A percentile compares a stretch with the other conserved stretches of the same genome.
Conservation (phyloP, 495 filamentous ascomycete species). For the Hypoxylon rickii region DNA sequence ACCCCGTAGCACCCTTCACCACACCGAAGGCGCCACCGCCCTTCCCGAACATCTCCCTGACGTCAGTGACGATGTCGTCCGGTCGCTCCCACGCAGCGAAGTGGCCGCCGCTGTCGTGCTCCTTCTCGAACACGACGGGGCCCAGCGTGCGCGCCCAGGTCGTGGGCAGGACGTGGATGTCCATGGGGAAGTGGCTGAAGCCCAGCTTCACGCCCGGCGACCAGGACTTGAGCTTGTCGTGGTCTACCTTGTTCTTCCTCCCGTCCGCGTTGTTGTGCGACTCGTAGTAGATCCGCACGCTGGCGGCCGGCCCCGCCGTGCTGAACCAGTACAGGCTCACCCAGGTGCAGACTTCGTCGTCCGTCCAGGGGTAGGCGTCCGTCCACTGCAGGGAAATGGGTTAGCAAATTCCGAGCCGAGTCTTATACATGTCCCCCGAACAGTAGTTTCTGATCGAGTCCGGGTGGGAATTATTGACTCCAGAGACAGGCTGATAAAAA, state of each 20-base stretch:
- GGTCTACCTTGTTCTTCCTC: slow-evolving; percentile 28
- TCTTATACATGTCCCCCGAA: not conserved
- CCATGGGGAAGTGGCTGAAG: slow-evolving; percentile 58
- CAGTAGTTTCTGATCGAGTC: not conserved
- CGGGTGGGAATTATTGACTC: not conserved
- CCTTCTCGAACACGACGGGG: slow-evolving; percentile 59
- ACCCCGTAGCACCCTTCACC: slow-evolving; percentile 42
- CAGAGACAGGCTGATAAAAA: not conserved
- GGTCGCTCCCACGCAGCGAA: slow-evolving; percentile 68
- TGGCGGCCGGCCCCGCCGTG: slow-evolving; percentile 59
- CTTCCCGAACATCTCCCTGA: slow-evolving; percentile 61
- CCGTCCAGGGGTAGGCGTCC: slow-evolving; percentile 68
- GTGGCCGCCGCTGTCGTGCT: slow-evolving; percentile 63
- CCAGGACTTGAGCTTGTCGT: slow-evolving; percentile 28
- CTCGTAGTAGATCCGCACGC: slow-evolving; percentile 66
- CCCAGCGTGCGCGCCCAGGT: slow-evolving; percentile 59
- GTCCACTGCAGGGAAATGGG: slow-evolving; percentile 49
- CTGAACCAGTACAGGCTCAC: slow-evolving; percentile 66
- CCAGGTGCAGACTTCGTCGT: slow-evolving; percentile 71
- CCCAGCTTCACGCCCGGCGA: slow-evolving; percentile 59
- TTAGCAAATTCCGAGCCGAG: not conserved
- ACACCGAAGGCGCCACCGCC: slow-evolving; percentile 37
- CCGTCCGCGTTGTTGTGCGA: slow-evolving; percentile 35
- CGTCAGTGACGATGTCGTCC: slow-evolving; percentile 57
- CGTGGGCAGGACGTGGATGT: slow-evolving; percentile 56